Evolutionary conservation across 495 filamentous ascomycete species (phyloP).

Genomic region (Hyaloscypha hepaticicola): DNA sequence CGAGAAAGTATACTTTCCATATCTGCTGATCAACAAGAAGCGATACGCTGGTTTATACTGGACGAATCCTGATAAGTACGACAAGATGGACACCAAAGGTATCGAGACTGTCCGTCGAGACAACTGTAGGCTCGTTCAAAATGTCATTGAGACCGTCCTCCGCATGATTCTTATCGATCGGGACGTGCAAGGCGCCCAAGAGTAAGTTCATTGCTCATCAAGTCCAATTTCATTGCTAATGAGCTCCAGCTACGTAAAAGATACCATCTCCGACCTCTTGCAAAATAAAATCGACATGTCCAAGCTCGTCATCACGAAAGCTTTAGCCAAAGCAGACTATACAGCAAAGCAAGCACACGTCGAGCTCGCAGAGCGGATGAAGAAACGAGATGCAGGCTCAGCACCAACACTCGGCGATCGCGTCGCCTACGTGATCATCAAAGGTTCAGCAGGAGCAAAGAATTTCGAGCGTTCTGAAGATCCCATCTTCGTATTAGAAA

Average conservation of each 20-base stretch:
- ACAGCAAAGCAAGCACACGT: conserved; percentile 90
- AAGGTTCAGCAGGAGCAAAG: conserved; percentile 80
- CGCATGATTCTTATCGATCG: conserved; percentile 93
- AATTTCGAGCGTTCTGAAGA: conserved; percentile 97
- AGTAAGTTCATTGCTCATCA: conserved; percentile 53
- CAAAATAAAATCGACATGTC: conserved; percentile 99
- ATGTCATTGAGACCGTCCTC: conserved; percentile 94
- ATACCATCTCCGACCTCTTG: conserved; percentile 90
- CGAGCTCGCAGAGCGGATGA: conserved; percentile 91
- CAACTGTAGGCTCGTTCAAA: conserved; percentile 93
- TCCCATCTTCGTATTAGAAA: conserved; percentile 92
- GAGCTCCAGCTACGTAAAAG: conserved; percentile 80
- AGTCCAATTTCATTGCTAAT: background rate
- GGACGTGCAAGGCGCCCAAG: conserved; percentile 85
- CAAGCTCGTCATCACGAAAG: conserved; percentile 98
- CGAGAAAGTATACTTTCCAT: conserved; percentile 99
- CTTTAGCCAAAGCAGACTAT: conserved; percentile 81
- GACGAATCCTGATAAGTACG: conserved; percentile 90
- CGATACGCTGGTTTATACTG: conserved; percentile 96
- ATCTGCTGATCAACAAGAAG: conserved; percentile 99
- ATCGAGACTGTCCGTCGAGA: conserved; percentile 97
- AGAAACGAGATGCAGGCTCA: conserved; percentile 91
- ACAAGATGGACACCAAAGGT: conserved; percentile 99
- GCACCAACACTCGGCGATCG: conserved; percentile 94
- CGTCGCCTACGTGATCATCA: conserved; percentile 97